Conservation (phyloP, 345 rosid species). For the Eutrema heterophyllum region DNA sequence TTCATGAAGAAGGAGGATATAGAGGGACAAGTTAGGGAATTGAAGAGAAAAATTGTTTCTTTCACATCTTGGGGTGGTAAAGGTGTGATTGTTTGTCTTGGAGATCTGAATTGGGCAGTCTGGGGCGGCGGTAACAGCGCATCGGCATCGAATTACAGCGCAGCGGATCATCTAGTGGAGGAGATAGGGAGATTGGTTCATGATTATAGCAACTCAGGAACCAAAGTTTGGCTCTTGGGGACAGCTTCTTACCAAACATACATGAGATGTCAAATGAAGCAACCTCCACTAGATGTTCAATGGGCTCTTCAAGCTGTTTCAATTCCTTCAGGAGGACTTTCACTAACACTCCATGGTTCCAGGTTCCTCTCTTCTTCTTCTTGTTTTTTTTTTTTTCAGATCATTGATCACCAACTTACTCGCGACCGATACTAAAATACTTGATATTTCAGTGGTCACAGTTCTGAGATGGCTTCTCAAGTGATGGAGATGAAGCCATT, state of each 20-base stretch:
- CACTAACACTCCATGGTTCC: constrained; percentile 67
- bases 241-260: constrained; percentile 79
- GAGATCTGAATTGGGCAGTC: constrained; percentile 72
- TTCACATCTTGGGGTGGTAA: constrained; percentile 37
- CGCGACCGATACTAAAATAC: constrained; percentile 17
- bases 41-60: constrained; percentile 57
- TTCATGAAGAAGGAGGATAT: constrained; percentile 68
- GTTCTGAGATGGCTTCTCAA: constrained; percentile 37
- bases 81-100: constrained; percentile 69
- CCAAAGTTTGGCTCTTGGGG: constrained; percentile 66
- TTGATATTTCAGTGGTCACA: constrained; percentile 18
- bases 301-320: constrained; percentile 87
- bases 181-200: constrained; percentile 57
- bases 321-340: constrained; percentile 76
- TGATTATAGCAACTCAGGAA: constrained; percentile 34
- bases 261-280: constrained; percentile 75
- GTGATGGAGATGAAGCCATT: constrained; percentile 48
- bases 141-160: constrained; percentile 33
- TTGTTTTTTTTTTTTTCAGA: background rate
- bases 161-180: constrained; percentile 57
- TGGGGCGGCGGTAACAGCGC: constrained; percentile 24
- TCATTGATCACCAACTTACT: constrained; percentile 2
- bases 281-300: constrained; percentile 72
- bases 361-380: constrained; percentile 36
- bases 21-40: constrained; percentile 47